Percentiles rank a stretch among this genome's conserved stretches.
Evolutionary conservation across 2,329 filamentous ascomycete species (phyloP).

Genomic region (Gremmenia infestans): DNA sequence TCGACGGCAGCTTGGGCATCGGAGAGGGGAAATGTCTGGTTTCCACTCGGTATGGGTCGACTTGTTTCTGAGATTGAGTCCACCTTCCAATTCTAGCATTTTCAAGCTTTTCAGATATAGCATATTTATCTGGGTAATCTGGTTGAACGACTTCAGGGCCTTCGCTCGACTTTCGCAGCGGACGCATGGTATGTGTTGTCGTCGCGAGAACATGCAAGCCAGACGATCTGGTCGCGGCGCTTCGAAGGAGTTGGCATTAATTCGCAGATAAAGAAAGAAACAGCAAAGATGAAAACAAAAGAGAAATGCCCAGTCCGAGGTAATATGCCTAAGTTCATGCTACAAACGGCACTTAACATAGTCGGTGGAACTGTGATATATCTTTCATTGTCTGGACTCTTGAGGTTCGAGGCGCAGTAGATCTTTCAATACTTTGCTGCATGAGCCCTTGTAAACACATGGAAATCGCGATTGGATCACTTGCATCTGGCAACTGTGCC

Average conservation of each 20-base stretch:
- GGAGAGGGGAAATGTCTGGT: conserved; percentile 2
- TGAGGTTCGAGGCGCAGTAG: not conserved
- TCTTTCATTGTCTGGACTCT: not conserved
- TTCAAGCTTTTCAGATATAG: conserved; percentile 1
- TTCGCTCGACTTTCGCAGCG: conserved; percentile 7
- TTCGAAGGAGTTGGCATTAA: not conserved
- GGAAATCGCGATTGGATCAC: not conserved
- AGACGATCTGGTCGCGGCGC: not conserved
- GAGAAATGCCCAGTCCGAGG: not conserved
- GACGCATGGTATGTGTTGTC: not conserved
- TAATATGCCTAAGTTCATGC: not conserved
- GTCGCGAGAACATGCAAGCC: not conserved
- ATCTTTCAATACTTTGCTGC: not conserved
- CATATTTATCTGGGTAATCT: not conserved
- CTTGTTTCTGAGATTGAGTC: conserved; percentile 6
- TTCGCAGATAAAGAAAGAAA: not conserved
- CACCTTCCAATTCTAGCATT: conserved; percentile 1
- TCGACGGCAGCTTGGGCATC: not conserved
- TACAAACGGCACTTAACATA: not conserved
- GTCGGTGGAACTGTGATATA: not conserved
- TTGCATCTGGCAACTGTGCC: not conserved
- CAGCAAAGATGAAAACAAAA: not conserved
- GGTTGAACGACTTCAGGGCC: conserved; percentile 5
- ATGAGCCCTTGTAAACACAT: not conserved
- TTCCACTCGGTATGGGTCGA: conserved; percentile 4